Conservation (phyloP, 805 yeast species). For the Kazachstania psychrophila region DNA sequence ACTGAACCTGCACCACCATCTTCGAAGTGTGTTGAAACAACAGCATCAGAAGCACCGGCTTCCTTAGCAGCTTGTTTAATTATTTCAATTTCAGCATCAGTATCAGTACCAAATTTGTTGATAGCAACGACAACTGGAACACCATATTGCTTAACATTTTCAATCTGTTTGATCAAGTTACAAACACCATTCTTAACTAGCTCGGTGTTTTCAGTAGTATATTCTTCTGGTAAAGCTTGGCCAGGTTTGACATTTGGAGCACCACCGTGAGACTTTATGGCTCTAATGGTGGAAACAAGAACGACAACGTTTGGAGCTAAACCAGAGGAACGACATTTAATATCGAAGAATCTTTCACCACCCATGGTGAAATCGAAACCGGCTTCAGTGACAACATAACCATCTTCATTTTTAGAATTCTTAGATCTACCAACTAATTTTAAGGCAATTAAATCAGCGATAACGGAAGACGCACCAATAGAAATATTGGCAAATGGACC, state of each 20-base stretch:
- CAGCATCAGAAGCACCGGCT: constrained; percentile 93
- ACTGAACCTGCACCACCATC: constrained; percentile 90
- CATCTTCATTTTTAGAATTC: constrained; percentile 33
- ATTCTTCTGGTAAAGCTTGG: constrained; percentile 71
- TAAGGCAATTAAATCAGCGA: constrained; percentile 88
- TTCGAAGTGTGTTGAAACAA: constrained; percentile 89
- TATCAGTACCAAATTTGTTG: constrained; percentile 77
- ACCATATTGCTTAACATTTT: constrained; percentile 74
- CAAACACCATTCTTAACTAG: constrained; percentile 71
- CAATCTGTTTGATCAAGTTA: constrained; percentile 83
- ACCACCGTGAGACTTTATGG: constrained; percentile 95
- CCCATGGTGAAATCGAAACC: constrained; percentile 99
- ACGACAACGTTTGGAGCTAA: constrained; percentile 83
- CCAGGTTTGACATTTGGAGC: constrained; percentile 97
- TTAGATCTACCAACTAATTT: constrained; percentile 69
- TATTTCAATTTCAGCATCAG: constrained; percentile 67
- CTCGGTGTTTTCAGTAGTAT: constrained; percentile 72
- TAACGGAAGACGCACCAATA: constrained; percentile 90
- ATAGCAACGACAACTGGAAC: constrained; percentile 93
- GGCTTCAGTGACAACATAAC: constrained; percentile 94
- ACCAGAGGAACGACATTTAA: constrained; percentile 90
- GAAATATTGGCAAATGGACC: constrained; percentile 98
- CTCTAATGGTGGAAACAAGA: constrained; percentile 91
- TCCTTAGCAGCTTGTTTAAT: constrained; percentile 70
- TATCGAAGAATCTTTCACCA: constrained; percentile 93